Conservation (phyloP, 257 asterid species). For the Sherardia arvensis region DNA sequence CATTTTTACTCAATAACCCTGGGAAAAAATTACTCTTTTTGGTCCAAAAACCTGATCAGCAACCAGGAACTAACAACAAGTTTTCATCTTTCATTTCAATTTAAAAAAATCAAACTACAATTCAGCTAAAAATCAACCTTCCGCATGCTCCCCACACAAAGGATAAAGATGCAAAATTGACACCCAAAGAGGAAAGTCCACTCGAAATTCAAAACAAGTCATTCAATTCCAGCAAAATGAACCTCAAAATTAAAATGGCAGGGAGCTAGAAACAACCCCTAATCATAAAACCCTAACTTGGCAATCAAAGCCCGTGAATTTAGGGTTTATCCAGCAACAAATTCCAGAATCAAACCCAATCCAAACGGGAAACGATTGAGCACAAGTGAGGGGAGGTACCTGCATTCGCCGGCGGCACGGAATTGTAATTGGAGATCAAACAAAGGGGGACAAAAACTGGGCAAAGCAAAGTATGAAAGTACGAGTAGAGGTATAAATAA, state of each 20-base stretch:
- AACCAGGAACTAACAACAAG: neutral
- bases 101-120: neutral
- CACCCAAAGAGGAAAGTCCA: neutral
- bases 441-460: conserved; percentile 27
- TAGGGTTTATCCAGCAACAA: conserved; percentile 43
- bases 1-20: neutral
- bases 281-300: conserved; percentile 35
- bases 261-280: neutral
- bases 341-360: conserved; percentile 18
- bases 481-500: neutral
- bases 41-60: neutral
- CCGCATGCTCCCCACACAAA: neutral
- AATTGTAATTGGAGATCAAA: conserved; percentile 37
- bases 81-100: neutral
- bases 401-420: conserved; percentile 45
- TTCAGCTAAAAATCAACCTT: neutral
- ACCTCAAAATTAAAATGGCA: conserved; percentile 14
- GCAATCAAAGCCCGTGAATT: conserved; percentile 22
- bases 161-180: neutral
- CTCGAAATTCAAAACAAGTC: neutral
- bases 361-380: conserved; percentile 10
- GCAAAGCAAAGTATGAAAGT: conserved; percentile 11
- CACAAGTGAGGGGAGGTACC: conserved; percentile 20
- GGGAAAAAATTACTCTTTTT: neutral
- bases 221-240: conserved; percentile 20